phyloP scores from a whole-genome alignment of 371 early-diverging fungal genomes.

The Mucor sp. region DNA sequence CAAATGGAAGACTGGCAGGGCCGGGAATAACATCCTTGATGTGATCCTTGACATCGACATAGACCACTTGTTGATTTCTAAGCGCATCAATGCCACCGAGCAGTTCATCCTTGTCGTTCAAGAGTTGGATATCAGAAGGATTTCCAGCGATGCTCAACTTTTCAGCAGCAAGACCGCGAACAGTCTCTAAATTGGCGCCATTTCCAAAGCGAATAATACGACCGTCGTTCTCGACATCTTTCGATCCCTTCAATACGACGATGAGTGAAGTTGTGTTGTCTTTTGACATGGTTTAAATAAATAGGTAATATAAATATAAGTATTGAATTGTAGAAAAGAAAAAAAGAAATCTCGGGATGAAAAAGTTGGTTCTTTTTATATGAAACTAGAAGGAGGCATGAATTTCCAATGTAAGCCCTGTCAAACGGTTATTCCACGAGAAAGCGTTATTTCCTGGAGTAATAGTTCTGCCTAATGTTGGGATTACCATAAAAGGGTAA shows the following conservation, averaged over 20 bases:
- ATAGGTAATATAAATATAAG: neutral
- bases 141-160: slow-evolving; percentile 22
- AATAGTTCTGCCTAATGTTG: neutral
- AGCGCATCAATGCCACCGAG: slow-evolving; percentile 25
- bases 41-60: slow-evolving; percentile 22
- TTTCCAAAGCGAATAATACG: slow-evolving; percentile 30
- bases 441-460: neutral
- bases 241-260: slow-evolving; percentile 21
- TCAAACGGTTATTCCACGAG: neutral
- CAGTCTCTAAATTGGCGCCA: slow-evolving; percentile 29
- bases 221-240: slow-evolving; percentile 31
- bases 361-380: neutral
- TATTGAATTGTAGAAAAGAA: neutral
- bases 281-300: slow-evolving; percentile 9
- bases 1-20: slow-evolving; percentile 30
- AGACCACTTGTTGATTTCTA: slow-evolving; percentile 29
- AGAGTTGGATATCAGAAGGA: slow-evolving; percentile 11
- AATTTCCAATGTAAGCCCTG: neutral
- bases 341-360: neutral
- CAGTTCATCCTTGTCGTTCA: slow-evolving; percentile 16
- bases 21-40: slow-evolving; percentile 34
- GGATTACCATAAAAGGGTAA: neutral
- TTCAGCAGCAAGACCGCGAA: slow-evolving; percentile 33
- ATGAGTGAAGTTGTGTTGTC: slow-evolving; percentile 34
- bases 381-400: neutral